Percentiles rank a stretch among this genome's conserved stretches.
phyloP scores from a whole-genome alignment of 495 filamentous ascomycete species.

The Penicillium cataractarum region DNA sequence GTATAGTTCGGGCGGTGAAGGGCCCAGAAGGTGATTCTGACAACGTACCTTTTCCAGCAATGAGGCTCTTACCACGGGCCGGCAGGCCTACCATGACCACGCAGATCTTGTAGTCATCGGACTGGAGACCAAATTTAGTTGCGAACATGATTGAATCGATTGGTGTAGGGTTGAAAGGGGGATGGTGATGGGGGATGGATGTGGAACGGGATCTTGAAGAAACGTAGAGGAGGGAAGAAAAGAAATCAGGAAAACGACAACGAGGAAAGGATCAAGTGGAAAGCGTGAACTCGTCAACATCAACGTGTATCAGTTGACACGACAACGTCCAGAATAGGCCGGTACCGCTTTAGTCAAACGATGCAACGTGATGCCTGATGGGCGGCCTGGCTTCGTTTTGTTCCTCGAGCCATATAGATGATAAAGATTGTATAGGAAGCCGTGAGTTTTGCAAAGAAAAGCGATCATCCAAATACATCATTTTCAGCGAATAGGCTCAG shows the following conservation, averaged over 20 bases:
- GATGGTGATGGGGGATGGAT: neutral
- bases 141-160: slow-evolving; percentile 11
- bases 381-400: neutral
- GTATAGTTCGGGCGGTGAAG: neutral
- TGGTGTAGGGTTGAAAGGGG: neutral
- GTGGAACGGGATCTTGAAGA: neutral
- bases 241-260: neutral
- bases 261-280: neutral
- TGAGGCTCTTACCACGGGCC: slow-evolving; percentile 93
- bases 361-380: neutral
- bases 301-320: neutral
- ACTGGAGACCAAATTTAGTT: slow-evolving; percentile 56
- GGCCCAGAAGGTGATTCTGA: slow-evolving; percentile 13
- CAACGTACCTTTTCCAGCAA: slow-evolving; percentile 85
- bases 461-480: neutral
- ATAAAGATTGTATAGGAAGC: neutral
- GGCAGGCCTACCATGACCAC: slow-evolving; percentile 99
- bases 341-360: neutral
- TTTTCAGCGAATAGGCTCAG: neutral
- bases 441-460: neutral
- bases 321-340: neutral
- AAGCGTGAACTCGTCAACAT: neutral
- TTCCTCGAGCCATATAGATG: neutral
- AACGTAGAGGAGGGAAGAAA: neutral
- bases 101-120: slow-evolving; percentile 92